Percentiles rank a stretch among this genome's conserved stretches.
Conservation (phyloP, 208 protist genomes). For the Leishmania braziliensis region DNA sequence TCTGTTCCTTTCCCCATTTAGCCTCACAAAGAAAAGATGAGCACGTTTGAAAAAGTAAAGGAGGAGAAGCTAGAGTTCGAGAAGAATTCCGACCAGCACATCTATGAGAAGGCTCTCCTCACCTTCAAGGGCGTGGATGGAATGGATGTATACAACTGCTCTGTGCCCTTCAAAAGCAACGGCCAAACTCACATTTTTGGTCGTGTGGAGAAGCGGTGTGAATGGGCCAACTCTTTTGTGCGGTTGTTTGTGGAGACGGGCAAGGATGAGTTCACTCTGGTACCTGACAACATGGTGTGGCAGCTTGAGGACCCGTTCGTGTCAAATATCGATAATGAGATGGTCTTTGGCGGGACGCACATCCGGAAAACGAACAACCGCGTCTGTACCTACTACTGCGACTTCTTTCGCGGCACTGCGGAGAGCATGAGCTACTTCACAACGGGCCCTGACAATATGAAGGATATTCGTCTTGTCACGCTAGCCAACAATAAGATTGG, state of each 20-base stretch:
- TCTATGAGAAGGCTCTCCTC: conserved; percentile 51
- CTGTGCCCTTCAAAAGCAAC: conserved; percentile 59
- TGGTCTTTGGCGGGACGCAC: conserved; percentile 57
- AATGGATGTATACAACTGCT: conserved; percentile 74
- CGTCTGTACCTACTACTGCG: conserved; percentile 50
- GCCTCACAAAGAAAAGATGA: conserved; percentile 21
- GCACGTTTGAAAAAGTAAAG: conserved; percentile 40
- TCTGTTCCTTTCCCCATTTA: neutral
- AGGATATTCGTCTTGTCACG: conserved; percentile 52
- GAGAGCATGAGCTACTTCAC: conserved; percentile 52
- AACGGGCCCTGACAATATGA: conserved; percentile 60
- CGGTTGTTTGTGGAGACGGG: conserved; percentile 56
- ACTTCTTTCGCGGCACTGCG: conserved; percentile 52
- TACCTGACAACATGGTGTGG: conserved; percentile 35
- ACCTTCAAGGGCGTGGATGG: conserved; percentile 74
- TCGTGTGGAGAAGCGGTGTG: conserved; percentile 51
- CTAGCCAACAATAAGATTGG: conserved; percentile 51
- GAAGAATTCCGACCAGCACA: conserved; percentile 40
- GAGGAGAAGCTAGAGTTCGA: conserved; percentile 50
- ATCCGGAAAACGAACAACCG: conserved; percentile 51
- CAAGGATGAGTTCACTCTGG: conserved; percentile 59
- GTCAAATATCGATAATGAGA: conserved; percentile 41
- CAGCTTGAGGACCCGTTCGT: conserved; percentile 60
- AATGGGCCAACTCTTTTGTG: conserved; percentile 67
- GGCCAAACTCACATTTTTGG: conserved; percentile 59